Conservation (phyloP, 1,284 basidiomycete species). For the Puccinia polysora region DNA sequence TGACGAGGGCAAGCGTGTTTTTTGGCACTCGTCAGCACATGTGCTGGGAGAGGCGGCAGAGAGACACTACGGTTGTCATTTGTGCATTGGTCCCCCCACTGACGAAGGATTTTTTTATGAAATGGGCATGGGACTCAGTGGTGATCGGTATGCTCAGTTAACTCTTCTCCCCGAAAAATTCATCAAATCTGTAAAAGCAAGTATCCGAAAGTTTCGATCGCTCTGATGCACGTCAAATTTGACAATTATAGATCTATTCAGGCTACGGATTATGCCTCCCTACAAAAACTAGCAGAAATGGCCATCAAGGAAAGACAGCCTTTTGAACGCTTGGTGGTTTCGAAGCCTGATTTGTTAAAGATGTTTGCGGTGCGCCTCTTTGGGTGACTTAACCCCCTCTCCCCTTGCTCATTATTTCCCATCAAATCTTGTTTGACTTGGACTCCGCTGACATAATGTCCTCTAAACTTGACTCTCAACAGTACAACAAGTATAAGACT, state of each 20-base stretch:
- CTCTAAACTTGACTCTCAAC: too few species aligned
- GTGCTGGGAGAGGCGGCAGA: conserved; percentile 98
- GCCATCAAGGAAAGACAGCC: conserved; percentile 95
- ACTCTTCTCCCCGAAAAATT: neutral
- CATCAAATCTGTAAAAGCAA: neutral
- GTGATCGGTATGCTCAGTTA: conserved; percentile 59
- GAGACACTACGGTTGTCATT: conserved; percentile 91
- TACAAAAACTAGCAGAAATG: conserved; percentile 81
- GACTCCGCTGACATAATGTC: conserved; percentile 45
- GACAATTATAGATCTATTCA: conserved; percentile 62
- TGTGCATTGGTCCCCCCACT: conserved; percentile 94
- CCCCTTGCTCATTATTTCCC: neutral
- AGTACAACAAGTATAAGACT: conserved; percentile 99
- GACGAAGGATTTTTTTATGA: conserved; percentile 99
- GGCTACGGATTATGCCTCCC: conserved; percentile 74
- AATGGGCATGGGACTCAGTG: conserved; percentile 65
- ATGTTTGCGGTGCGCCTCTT: conserved; percentile 79
- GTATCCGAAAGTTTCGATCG: too few species aligned
- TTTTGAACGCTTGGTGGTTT: conserved; percentile 87
- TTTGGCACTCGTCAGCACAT: conserved; percentile 99
- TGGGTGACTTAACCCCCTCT: neutral
- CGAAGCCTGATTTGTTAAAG: conserved; percentile 87
- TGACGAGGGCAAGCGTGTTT: conserved; percentile 79
- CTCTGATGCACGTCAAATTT: conserved; percentile 39
- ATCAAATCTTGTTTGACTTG: neutral